A percentile compares a stretch with the other conserved stretches of the same genome.
These are phyloP conservation scores for Polychytrium aggregatum DNA, from an alignment of 192 early-diverging fungal genomes.

Conservation along the genomic window DNA sequence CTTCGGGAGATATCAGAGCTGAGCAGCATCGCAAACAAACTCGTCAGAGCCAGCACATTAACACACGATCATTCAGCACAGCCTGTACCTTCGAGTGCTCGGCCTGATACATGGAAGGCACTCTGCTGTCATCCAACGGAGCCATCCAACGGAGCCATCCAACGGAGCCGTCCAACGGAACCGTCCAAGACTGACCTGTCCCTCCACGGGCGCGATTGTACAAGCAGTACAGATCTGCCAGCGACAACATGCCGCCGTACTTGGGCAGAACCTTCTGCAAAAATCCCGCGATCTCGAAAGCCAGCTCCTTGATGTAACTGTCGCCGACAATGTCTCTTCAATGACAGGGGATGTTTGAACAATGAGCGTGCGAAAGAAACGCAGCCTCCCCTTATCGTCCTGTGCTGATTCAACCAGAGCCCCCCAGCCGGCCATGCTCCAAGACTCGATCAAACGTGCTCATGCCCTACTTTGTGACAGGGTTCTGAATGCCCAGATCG, in stretches of 20 bases:
- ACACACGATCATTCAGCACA: not conserved
- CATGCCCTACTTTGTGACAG: too few species aligned
- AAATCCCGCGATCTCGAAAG: constrained; percentile 77
- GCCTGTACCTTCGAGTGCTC: not conserved
- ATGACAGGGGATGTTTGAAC: not conserved
- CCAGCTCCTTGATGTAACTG: constrained; percentile 76
- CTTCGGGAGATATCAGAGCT: constrained; percentile 87
- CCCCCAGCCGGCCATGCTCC: too few species aligned
- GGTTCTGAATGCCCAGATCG: constrained; percentile 83
- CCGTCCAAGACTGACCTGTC: constrained; percentile 26
- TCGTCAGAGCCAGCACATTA: not conserved
- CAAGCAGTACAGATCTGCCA: constrained; percentile 87
- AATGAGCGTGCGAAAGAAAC: too few species aligned
- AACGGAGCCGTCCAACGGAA: constrained; percentile 3
- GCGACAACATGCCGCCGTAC: constrained; percentile 61
- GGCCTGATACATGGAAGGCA: not conserved
- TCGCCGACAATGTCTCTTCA: constrained; percentile 72
- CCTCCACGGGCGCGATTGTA: constrained; percentile 90
- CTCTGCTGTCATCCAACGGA: not conserved
- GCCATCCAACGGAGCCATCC: not conserved
- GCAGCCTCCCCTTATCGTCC: too few species aligned
- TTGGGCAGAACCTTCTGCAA: constrained; percentile 53
- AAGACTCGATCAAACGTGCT: too few species aligned
- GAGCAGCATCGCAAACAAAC: not conserved
- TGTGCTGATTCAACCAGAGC: too few species aligned